Evolutionary conservation across 768 basidiomycete species (phyloP).

Genomic region (Russula sp.): DNA sequence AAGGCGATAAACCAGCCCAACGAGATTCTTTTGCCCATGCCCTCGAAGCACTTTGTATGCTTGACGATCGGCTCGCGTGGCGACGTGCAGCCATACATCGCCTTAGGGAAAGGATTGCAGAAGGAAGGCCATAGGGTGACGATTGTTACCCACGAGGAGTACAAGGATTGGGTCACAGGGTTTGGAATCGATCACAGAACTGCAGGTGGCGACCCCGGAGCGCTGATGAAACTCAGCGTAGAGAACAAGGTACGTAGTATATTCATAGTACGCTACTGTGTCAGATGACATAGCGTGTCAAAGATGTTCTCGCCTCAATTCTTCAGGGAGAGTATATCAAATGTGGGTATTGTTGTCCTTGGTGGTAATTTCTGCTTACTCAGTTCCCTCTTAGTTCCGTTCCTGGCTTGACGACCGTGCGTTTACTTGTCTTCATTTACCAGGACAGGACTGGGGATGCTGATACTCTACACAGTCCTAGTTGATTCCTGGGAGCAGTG

Average conservation of each 20-base stretch:
- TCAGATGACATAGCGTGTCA: slow-evolving; percentile 21
- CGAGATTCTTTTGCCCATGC: slow-evolving; percentile 27
- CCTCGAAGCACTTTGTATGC: slow-evolving; percentile 49
- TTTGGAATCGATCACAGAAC: slow-evolving; percentile 53
- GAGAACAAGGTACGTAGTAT: slow-evolving; percentile 34
- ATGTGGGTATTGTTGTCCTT: slow-evolving; percentile 31
- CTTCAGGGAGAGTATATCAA: slow-evolving; percentile 53
- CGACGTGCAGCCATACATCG: slow-evolving; percentile 46
- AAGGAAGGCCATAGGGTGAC: slow-evolving; percentile 39
- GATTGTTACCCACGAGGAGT: slow-evolving; percentile 43
- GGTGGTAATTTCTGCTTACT: neutral
- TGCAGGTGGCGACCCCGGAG: slow-evolving; percentile 63
- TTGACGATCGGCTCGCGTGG: slow-evolving; percentile 59
- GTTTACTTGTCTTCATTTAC: slow-evolving; percentile 21
- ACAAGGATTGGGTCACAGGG: slow-evolving; percentile 49
- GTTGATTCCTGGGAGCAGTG: slow-evolving; percentile 56
- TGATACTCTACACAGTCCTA: slow-evolving; percentile 36
- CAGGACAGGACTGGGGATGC: neutral
- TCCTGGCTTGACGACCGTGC: slow-evolving; percentile 57
- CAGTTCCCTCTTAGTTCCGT: slow-evolving; percentile 39
- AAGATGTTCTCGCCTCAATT: slow-evolving; percentile 70
- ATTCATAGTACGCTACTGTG: neutral
- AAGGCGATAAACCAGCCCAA: slow-evolving; percentile 44
- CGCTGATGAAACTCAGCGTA: slow-evolving; percentile 55
- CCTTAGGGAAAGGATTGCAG: slow-evolving; percentile 35